A percentile compares a stretch with the other conserved stretches of the same genome.
These are phyloP conservation scores for Erodium moschatum DNA, from an alignment of 441 rosid genomes.

Conservation along the genomic window DNA sequence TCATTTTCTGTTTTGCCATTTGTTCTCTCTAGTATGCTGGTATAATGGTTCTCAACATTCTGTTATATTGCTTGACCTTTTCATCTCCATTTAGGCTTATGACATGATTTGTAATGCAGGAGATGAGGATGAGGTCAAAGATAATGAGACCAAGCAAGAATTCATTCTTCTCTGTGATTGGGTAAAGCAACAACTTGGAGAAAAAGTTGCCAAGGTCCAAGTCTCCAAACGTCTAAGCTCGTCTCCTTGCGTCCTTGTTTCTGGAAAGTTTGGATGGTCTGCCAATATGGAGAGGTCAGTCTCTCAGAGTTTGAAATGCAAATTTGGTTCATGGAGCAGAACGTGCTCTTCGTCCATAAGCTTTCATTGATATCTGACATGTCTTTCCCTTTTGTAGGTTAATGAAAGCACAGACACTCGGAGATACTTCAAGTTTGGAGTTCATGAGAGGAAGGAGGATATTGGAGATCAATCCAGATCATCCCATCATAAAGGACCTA, in stretches of 20 bases:
- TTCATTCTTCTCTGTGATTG: conserved; percentile 75
- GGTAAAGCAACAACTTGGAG: conserved; percentile 94
- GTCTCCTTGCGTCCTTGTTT: conserved; percentile 93
- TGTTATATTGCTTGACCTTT: too few species aligned
- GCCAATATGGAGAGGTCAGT: conserved; percentile 93
- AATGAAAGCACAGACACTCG: conserved; percentile 98
- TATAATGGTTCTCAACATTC: too few species aligned
- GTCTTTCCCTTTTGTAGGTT: neutral
- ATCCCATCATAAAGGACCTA: conserved; percentile 79
- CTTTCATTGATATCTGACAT: neutral
- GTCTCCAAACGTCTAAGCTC: conserved; percentile 80
- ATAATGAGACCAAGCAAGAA: conserved; percentile 70
- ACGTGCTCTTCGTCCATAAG: neutral
- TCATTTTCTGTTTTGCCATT: too few species aligned
- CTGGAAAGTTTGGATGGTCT: conserved; percentile 98
- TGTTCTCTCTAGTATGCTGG: neutral
- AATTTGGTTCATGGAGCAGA: too few species aligned
- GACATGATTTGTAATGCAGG: conserved; percentile 30
- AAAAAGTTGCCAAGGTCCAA: conserved; percentile 87
- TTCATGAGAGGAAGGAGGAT: conserved; percentile 96
- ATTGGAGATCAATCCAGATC: conserved; percentile 83
- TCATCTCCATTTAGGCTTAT: conserved; percentile 4
- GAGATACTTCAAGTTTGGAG: conserved; percentile 82
- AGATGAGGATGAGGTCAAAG: conserved; percentile 86
- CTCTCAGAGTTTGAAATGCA: neutral